Conservation (phyloP, 306 rosid species). For the Hylodesmum podocarpum region DNA sequence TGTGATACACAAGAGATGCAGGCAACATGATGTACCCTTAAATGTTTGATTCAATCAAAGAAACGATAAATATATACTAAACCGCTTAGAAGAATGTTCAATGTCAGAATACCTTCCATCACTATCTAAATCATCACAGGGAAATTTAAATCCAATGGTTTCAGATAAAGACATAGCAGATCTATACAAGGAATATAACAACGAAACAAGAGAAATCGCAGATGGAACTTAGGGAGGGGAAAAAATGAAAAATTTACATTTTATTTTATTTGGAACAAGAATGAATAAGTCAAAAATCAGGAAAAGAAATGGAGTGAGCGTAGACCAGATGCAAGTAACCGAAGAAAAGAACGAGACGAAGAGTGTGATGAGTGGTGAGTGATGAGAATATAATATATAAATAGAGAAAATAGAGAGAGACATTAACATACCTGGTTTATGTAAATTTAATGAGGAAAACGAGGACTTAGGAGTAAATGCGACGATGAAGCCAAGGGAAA, state of each 20-base stretch:
- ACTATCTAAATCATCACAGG: neutral
- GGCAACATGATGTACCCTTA: neutral
- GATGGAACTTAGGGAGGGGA: neutral
- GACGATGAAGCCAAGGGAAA: too few relatives aligned
- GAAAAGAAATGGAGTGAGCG: constrained; percentile 10
- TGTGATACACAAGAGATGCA: neutral
- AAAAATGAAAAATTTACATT: neutral
- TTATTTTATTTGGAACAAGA: neutral
- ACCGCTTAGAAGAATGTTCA: constrained; percentile 6
- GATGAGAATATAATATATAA: neutral
- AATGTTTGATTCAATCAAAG: constrained; percentile 16
- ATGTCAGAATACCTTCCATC: neutral
- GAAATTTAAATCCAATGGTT: neutral
- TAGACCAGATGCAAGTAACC: constrained; percentile 4
- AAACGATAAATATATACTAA: constrained; percentile 1
- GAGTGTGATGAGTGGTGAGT: constrained; percentile 5
- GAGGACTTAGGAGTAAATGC: constrained; percentile 19
- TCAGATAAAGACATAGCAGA: constrained; percentile 21
- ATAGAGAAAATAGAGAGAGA: neutral
- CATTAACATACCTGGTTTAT: constrained; percentile 7
- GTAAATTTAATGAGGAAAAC: constrained; percentile 33
- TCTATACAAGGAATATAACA: constrained; percentile 23
- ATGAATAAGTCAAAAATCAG: neutral
- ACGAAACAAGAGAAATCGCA: constrained; percentile 1
- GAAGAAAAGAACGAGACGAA: neutral